Percentiles rank a stretch among this genome's conserved stretches.
Evolutionary conservation across 345 rosid genomes (phyloP).

Genomic region (Hevea brasiliensis): DNA sequence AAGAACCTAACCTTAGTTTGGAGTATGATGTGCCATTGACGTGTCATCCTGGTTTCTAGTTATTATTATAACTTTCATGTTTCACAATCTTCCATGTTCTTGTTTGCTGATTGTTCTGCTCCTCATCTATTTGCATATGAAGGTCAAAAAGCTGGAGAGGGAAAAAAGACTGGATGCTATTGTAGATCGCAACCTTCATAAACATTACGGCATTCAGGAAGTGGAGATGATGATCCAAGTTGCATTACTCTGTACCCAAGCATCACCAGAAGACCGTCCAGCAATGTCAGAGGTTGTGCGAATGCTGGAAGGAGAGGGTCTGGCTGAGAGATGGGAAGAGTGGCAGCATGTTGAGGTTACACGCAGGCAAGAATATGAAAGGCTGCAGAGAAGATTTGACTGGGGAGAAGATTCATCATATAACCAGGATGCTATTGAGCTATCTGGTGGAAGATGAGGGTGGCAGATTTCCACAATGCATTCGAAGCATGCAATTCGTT

Average conservation of each 20-base stretch:
- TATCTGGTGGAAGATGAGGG: conserved; percentile 83
- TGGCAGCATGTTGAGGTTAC: conserved; percentile 89
- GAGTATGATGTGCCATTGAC: not conserved
- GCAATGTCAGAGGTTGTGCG: conserved; percentile 89
- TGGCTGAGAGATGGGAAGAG: conserved; percentile 97
- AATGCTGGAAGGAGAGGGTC: conserved; percentile 98
- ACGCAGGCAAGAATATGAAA: conserved; percentile 78
- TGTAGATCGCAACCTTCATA: conserved; percentile 72
- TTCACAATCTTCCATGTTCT: not conserved
- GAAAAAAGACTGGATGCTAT: conserved; percentile 81
- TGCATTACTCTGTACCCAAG: conserved; percentile 85
- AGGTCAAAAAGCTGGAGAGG: conserved; percentile 96
- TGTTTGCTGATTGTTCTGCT: not conserved
- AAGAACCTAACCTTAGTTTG: not conserved
- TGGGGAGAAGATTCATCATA: conserved; percentile 83
- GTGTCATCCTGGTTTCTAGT: not conserved
- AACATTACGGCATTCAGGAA: conserved; percentile 54
- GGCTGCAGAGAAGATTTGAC: conserved; percentile 75
- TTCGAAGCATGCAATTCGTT: no score
- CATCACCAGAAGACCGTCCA: conserved; percentile 84
- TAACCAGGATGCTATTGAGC: conserved; percentile 81
- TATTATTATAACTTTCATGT: not conserved
- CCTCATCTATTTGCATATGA: conserved; percentile 17
- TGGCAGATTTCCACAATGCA: not conserved
- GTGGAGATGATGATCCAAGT: conserved; percentile 93